Base-by-base conservation (phyloP, 257 asterid genomes). In the Agastache rugosa region DNA sequence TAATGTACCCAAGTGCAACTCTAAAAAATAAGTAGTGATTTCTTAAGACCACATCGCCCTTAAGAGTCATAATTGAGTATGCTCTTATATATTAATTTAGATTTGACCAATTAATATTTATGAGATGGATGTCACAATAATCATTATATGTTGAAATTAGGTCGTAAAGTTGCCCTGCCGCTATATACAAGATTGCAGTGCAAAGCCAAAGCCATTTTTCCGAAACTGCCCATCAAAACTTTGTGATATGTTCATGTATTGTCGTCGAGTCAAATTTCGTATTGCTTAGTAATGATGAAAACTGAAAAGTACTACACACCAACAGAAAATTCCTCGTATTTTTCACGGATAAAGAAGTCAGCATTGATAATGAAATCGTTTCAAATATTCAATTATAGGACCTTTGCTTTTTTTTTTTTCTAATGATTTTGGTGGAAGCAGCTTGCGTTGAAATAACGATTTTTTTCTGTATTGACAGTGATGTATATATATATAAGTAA, bases 91-190 rank as follows among this genome's bases (percentile, higher is more conserved):
- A 25, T 45, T 71, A 55, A 15, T 72, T 16, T 19, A 37, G 53
- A 8, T 2, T 34, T 12, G 11, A 8, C 63, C 20, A 17, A 29
- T 11, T 54, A 15, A 19, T 63, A 14, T 29, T 12, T 35, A 25
- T 31, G 19, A 51, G 10, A 37, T 37, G 20, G 65, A n/a, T 44
- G 12, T 5, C 37, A 37, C 34, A 11, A 51, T 66, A 37, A 80
- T 80, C 67, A 80, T 78, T 74, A 35, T 69, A 17, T 11, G 73
- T 71, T 74, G 80, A 80, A 72, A 72, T n/a, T 72, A 35, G 67
- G 73, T 71, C 75, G 69, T 6, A 62, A 27, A 53, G 61, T 62
- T 14, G 25, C 4, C 39, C 3, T 65, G 54, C 22, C 53, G 59
- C 19, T 64, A 12, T 64, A 12, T 74, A 45, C 53, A 17, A 53